phyloP scores from a whole-genome alignment of 306 rosid species.

The Vicia villosa region DNA sequence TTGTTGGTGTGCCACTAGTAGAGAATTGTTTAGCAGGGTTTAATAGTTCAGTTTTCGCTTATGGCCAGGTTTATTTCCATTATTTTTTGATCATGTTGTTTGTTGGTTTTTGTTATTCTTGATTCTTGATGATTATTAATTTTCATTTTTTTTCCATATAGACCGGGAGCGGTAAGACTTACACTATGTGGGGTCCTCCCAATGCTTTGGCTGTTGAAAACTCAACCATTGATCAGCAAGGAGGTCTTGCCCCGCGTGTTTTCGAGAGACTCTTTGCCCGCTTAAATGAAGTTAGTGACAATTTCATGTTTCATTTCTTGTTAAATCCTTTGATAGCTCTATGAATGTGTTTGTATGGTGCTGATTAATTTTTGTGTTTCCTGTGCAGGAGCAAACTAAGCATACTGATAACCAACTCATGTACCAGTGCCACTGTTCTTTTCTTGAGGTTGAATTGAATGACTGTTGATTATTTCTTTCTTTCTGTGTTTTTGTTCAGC shows the following conservation, averaged over 20 bases:
- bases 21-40: constrained; percentile 91
- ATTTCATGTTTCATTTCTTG: constrained; percentile 4
- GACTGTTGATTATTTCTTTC: constrained; percentile 13
- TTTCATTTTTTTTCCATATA: constrained; percentile 26
- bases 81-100: not conserved
- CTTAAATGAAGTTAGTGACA: constrained; percentile 58
- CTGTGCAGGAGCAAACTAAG: constrained; percentile 77
- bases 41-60: constrained; percentile 88
- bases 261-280: constrained; percentile 81
- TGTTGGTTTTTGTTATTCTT: too few species aligned
- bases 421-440: constrained; percentile 82
- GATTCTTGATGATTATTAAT: not conserved
- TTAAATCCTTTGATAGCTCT: constrained; percentile 11
- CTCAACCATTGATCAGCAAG: constrained; percentile 57
- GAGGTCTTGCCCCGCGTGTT: constrained; percentile 87
- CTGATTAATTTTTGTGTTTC: constrained; percentile 27
- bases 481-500: constrained; percentile 1
- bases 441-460: constrained; percentile 69
- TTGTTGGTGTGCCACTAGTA: constrained; percentile 80
- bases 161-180: constrained; percentile 98
- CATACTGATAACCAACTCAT: constrained; percentile 68
- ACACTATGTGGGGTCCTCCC: constrained; percentile 96
- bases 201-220: constrained; percentile 62
- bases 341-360: constrained; percentile 1
- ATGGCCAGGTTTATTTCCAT: constrained; percentile 70